A percentile compares a stretch with the other conserved stretches of the same genome.
These are phyloP conservation scores for Cyberlindnera japonica DNA, from an alignment of 805 yeast species.

Conservation along the genomic window DNA sequence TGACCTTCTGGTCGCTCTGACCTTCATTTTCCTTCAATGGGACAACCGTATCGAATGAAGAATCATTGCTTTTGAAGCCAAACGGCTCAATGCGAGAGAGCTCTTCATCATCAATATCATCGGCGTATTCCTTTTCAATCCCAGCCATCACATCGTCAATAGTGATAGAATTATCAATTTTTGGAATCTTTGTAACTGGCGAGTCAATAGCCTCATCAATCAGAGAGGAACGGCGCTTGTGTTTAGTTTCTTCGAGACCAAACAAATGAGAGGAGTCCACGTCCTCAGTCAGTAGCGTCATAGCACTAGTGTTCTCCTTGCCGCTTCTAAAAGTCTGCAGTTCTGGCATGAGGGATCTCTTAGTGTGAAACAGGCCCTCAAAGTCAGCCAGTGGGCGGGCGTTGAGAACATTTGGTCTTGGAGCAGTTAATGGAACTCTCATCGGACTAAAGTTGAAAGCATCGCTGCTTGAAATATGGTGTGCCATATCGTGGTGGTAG, in stretches of 20 bases:
- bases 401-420: constrained; percentile 29
- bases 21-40: constrained; percentile 13
- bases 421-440: constrained; percentile 31
- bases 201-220: constrained; percentile 26
- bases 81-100: constrained; percentile 27
- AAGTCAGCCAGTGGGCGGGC: constrained; percentile 18
- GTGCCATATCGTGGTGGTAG: constrained; percentile 14
- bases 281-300: constrained; percentile 4
- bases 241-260: not conserved
- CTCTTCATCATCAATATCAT: constrained; percentile 25
- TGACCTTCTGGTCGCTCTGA: constrained; percentile 10
- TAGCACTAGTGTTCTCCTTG: constrained; percentile 17
- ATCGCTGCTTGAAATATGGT: not conserved
- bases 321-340: constrained; percentile 14
- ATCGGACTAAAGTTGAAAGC: constrained; percentile 19
- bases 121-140: constrained; percentile 24
- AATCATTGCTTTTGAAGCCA: not conserved
- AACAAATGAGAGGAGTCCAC: too few relatives aligned
- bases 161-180: constrained; percentile 2
- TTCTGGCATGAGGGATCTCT: constrained; percentile 20
- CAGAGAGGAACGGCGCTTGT: constrained; percentile 21
- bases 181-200: constrained; percentile 11
- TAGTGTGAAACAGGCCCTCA: constrained; percentile 15
- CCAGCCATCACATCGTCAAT: constrained; percentile 1
- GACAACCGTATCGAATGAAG: constrained; percentile 3